A percentile compares a stretch with the other conserved stretches of the same genome.
Evolutionary conservation across 495 filamentous ascomycete species (phyloP).

Genomic region (Tuber aestivum): DNA sequence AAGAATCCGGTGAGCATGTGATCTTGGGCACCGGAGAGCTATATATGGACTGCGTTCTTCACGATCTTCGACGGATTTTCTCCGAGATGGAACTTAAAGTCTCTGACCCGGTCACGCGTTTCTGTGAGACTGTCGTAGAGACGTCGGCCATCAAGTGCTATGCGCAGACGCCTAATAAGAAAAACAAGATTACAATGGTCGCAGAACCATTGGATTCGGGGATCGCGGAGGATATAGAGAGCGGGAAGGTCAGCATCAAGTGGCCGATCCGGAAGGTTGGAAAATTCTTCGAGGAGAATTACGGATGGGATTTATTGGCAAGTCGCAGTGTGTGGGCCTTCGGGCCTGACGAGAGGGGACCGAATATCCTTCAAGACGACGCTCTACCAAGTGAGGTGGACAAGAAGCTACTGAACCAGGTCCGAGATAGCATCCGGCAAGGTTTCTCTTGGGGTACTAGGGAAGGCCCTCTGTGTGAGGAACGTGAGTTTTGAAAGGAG

Average conservation of each 20-base stretch:
- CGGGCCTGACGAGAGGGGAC: constrained; percentile 88
- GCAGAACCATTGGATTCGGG: constrained; percentile 91
- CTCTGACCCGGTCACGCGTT: constrained; percentile 93
- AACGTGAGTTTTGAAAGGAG: constrained; percentile 60
- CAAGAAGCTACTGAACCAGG: constrained; percentile 77
- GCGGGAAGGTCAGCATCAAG: constrained; percentile 79
- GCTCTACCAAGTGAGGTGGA: constrained; percentile 86
- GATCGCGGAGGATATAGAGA: constrained; percentile 92
- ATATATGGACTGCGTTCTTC: constrained; percentile 98
- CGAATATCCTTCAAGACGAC: constrained; percentile 95
- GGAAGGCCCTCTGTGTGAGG: constrained; percentile 96
- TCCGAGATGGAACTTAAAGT: constrained; percentile 99
- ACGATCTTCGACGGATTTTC: constrained; percentile 86
- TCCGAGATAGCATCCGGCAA: constrained; percentile 85
- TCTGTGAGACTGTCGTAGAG: constrained; percentile 97
- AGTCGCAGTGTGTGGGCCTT: constrained; percentile 97
- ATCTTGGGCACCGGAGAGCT: constrained; percentile 91
- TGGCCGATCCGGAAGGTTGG: constrained; percentile 89
- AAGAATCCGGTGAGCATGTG: constrained; percentile 97
- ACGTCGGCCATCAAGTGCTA: constrained; percentile 97
- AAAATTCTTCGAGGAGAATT: constrained; percentile 94
- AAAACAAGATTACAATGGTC: constrained; percentile 98
- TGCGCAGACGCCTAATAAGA: constrained; percentile 94
- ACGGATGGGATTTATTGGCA: constrained; percentile 93
- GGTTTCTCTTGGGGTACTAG: constrained; percentile 93